phyloP scores from a whole-genome alignment of 192 early-diverging fungal genomes.

The Coemansia sp. region DNA sequence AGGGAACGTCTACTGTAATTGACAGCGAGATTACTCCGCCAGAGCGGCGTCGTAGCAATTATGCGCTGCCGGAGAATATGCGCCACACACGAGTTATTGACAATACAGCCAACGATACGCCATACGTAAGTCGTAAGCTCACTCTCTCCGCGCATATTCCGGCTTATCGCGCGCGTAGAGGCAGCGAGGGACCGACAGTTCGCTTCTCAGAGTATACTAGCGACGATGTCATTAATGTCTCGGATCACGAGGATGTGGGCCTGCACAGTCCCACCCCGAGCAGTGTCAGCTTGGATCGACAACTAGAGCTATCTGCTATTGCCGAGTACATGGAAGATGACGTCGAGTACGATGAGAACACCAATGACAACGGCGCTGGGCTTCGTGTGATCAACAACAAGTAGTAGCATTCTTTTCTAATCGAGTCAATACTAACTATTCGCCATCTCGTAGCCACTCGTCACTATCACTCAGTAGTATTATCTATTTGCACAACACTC shows the following conservation, averaged over 20 bases:
- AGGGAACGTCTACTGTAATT: conserved; percentile 32
- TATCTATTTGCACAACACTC: too few species aligned
- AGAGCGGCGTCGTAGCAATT: conserved; percentile 8
- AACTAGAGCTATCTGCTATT: conserved; percentile 16
- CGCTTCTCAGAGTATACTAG: conserved; percentile 20
- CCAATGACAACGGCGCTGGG: neutral
- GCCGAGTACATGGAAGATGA: conserved; percentile 5
- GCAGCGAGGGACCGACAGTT: conserved; percentile 17
- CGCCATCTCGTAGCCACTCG: too few species aligned
- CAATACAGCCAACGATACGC: neutral
- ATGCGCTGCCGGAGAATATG: conserved; percentile 11
- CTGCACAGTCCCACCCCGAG: neutral
- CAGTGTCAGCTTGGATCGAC: conserved; percentile 19
- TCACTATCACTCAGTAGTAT: too few species aligned
- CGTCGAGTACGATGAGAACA: neutral
- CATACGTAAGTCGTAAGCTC: conserved; percentile 33
- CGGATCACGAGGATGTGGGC: neutral
- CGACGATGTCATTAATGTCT: conserved; percentile 12
- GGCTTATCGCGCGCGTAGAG: conserved; percentile 19
- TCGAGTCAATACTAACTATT: too few species aligned
- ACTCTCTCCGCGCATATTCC: conserved; percentile 29
- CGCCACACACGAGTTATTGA: conserved; percentile 35
- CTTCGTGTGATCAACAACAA: neutral
- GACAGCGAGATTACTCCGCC: conserved; percentile 13
- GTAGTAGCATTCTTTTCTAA: neutral